Base-by-base conservation (phyloP, 192 early-diverging fungal species). In the Coemansia sp. region DNA sequence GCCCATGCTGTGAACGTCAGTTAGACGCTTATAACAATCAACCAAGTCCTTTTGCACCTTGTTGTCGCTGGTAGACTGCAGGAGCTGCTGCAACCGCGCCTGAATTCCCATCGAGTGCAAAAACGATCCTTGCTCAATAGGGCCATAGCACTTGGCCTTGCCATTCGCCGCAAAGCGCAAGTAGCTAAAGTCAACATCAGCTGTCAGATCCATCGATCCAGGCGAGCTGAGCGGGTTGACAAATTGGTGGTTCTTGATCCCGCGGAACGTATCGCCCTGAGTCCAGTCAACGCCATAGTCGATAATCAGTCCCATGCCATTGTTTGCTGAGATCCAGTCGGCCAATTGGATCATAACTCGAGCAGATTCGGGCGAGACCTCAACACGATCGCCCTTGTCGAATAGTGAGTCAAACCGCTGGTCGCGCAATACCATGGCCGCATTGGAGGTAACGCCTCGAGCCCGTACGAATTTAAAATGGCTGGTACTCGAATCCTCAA, bases 281-380 rank as follows among this genome's bases (percentile, higher is more conserved):
- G 88, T 76, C 69, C 89, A 78, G 72, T 96, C 90, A 61, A 89
- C 84, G 13, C 97, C 97, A 72, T 99, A 99, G 86, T 99, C 97
- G 50, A 97, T 85, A 29, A 93, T 76, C 34, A 98, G 71, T 0
- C 88, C 94, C 36, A 87, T 78, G 18, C 97, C 97, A 18, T 86
- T 87, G 44, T 89, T 81, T 2, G 70, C 65, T 20, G 89, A 70
- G 18, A 99, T 87, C 72, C 89, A 81, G 50, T 90, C 79, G 2
- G 93, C 89, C 47, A 99, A 87, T 62, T 87, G 77, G 8, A 88
- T 66, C 52, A 89, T 87, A 10, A 92, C 73, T 12, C 77, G 83
- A 52, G 88, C 91, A 0, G 88, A 87, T 12, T 97, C 96, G 3
- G 95, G 94, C 0, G 91, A 92, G 13, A 97, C 82, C 73, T 99